These are phyloP conservation scores for Polyplosphaeria fusca DNA, from an alignment of 495 filamentous ascomycete genomes.

Conservation along the genomic window DNA sequence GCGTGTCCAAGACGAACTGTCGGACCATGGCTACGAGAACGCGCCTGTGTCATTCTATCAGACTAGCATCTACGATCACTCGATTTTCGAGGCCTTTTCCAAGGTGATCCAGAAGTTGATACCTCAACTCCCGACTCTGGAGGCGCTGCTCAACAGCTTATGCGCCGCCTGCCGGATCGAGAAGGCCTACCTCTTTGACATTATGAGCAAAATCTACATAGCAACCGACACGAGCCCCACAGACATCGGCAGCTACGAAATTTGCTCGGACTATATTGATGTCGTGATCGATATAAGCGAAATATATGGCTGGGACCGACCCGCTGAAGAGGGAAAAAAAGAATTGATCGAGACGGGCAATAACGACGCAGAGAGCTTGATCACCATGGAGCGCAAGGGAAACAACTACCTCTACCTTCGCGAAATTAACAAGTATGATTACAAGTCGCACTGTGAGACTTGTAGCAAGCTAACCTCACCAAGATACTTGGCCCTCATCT, in stretches of 20 bases:
- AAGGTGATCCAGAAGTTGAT: slow-evolving; percentile 98
- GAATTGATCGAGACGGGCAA: slow-evolving; percentile 62
- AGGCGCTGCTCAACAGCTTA: slow-evolving; percentile 85
- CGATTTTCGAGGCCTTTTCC: slow-evolving; percentile 95
- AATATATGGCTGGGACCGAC: slow-evolving; percentile 79
- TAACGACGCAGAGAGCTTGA: slow-evolving; percentile 71
- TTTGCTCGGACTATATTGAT: slow-evolving; percentile 96
- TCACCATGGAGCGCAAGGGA: slow-evolving; percentile 69
- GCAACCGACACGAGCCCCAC: slow-evolving; percentile 90
- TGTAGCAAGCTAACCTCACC: neutral
- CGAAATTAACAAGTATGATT: slow-evolving; percentile 82
- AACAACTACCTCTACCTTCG: slow-evolving; percentile 74
- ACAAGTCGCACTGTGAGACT: neutral
- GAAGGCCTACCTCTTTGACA: slow-evolving; percentile 96
- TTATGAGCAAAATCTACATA: slow-evolving; percentile 96
- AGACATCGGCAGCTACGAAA: slow-evolving; percentile 91
- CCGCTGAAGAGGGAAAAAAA: slow-evolving; percentile 51
- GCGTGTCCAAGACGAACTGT: slow-evolving; percentile 94
- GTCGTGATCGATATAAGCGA: slow-evolving; percentile 95
- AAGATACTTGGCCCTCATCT: slow-evolving; percentile 46
- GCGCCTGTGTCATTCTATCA: slow-evolving; percentile 88
- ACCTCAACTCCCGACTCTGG: slow-evolving; percentile 84
- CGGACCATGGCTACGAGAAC: slow-evolving; percentile 86
- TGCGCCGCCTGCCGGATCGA: slow-evolving; percentile 88
- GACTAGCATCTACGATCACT: slow-evolving; percentile 96